Evolutionary conservation across 805 yeast genomes (phyloP).

Genomic region (Candida insectorum): DNA sequence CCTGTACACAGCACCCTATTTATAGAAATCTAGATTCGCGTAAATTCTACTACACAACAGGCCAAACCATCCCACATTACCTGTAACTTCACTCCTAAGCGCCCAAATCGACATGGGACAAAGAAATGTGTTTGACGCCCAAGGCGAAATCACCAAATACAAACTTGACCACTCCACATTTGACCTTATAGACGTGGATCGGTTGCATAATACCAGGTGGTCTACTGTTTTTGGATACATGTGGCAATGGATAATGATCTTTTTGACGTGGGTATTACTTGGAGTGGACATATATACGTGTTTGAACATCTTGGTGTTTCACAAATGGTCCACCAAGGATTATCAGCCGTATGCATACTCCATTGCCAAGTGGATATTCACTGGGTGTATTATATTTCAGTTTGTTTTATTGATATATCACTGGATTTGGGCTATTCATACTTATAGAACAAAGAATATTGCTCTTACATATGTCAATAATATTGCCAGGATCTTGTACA

Average conservation of each 20-base stretch:
- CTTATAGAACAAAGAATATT: conserved; percentile 60
- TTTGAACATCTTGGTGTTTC: conserved; percentile 66
- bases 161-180: conserved; percentile 42
- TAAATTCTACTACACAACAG: background rate
- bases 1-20: no score
- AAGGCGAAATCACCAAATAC: conserved; percentile 25
- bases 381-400: conserved; percentile 76
- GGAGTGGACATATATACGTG: conserved; percentile 79
- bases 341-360: conserved; percentile 44
- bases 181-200: conserved; percentile 45
- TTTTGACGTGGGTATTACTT: conserved; percentile 49
- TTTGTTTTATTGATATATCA: conserved; percentile 56
- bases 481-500: conserved; percentile 57
- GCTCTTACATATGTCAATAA: conserved; percentile 67
- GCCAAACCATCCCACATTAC: no score
- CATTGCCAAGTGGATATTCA: conserved; percentile 67
- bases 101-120: background rate
- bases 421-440: conserved; percentile 52
- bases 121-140: conserved; percentile 17
- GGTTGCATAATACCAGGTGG: conserved; percentile 43
- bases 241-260: conserved; percentile 44
- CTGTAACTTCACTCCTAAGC: no score
- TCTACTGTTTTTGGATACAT: conserved; percentile 45
- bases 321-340: conserved; percentile 60
- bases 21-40: no score